Conservation (phyloP, 1,139 yeast species). For the Geotrichum carabidarum region DNA sequence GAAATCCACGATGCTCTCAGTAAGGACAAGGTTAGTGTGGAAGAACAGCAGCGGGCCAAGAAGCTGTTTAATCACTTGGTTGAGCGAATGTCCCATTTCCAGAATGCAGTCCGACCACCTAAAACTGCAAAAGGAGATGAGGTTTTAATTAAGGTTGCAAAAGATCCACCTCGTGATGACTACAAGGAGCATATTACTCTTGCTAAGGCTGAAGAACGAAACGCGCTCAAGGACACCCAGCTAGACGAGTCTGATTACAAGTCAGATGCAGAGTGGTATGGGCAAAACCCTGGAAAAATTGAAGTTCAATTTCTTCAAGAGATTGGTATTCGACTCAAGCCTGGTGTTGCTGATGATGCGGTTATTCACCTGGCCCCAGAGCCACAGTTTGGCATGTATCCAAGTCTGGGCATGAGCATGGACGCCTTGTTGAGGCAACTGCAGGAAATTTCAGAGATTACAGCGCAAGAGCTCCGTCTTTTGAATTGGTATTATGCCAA, state of each 20-base stretch:
- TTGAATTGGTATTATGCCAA: constrained; percentile 43
- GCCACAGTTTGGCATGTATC: constrained; percentile 37
- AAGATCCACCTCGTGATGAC: constrained; percentile 35
- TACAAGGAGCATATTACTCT: constrained; percentile 33
- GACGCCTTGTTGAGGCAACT: constrained; percentile 36
- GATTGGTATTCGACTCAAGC: constrained; percentile 31
- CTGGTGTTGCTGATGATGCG: constrained; percentile 22
- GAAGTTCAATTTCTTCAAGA: constrained; percentile 32
- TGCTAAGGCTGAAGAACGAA: constrained; percentile 37
- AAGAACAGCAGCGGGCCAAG: constrained; percentile 35
- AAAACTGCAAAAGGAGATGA: constrained; percentile 39
- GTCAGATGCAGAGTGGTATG: constrained; percentile 17
- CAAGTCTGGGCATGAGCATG: constrained; percentile 40
- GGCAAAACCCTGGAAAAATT: constrained; percentile 31
- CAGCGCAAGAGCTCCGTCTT: constrained; percentile 36
- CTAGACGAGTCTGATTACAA: constrained; percentile 15
- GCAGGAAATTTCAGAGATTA: constrained; percentile 34
- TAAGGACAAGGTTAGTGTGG: constrained; percentile 33
- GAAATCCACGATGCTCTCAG: constrained; percentile 35
- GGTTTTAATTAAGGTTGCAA: constrained; percentile 37
- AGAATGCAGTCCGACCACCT: constrained; percentile 35
- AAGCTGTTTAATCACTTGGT: constrained; percentile 38
- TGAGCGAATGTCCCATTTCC: constrained; percentile 37
- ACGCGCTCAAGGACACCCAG: constrained; percentile 20
- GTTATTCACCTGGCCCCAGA: constrained; percentile 36